A percentile compares a stretch with the other conserved stretches of the same genome.
Evolutionary conservation across 176 grass and related monocot genomes (phyloP).

Genomic region (Eragrostis curvula): DNA sequence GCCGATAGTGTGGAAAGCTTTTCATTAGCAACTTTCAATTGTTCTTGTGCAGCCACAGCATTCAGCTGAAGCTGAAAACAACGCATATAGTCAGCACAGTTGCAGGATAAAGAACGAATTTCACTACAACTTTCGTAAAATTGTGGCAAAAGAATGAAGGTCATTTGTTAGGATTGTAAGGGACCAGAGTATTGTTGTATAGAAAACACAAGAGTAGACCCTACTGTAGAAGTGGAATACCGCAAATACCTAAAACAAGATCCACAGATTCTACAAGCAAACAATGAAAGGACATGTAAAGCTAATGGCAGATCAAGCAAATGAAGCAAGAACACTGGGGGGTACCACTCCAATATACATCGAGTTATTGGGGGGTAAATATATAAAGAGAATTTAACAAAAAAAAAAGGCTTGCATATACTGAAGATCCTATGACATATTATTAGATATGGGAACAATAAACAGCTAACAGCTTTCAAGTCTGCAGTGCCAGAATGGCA

Average conservation of each 20-base stretch:
- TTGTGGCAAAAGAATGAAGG: not conserved
- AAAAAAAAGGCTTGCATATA: not conserved
- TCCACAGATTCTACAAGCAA: not conserved
- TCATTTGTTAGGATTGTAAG: not conserved
- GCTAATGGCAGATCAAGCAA: slow-evolving; percentile 7
- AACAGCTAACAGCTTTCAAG: not conserved
- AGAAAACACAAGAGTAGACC: not conserved
- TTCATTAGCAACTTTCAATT: slow-evolving; percentile 59
- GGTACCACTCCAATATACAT: slow-evolving; percentile 5
- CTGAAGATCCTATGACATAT: not conserved
- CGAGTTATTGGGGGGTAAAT: not conserved
- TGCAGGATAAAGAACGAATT: not conserved
- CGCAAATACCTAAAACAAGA: not conserved
- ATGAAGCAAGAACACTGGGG: slow-evolving; percentile 17
- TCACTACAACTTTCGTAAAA: not conserved
- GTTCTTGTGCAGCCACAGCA: slow-evolving; percentile 57
- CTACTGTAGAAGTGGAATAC: not conserved
- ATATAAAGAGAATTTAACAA: not conserved
- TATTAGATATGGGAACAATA: not conserved
- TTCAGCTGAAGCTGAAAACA: slow-evolving; percentile 70
- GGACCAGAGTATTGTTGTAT: not conserved
- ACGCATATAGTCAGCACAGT: not conserved
- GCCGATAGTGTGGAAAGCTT: slow-evolving; percentile 46
- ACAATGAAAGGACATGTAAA: slow-evolving; percentile 11
- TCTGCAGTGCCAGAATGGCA: not conserved